These are phyloP conservation scores for Rhodosporidiobolus odoratus DNA, from an alignment of 768 basidiomycete genomes.

Conservation along the genomic window DNA sequence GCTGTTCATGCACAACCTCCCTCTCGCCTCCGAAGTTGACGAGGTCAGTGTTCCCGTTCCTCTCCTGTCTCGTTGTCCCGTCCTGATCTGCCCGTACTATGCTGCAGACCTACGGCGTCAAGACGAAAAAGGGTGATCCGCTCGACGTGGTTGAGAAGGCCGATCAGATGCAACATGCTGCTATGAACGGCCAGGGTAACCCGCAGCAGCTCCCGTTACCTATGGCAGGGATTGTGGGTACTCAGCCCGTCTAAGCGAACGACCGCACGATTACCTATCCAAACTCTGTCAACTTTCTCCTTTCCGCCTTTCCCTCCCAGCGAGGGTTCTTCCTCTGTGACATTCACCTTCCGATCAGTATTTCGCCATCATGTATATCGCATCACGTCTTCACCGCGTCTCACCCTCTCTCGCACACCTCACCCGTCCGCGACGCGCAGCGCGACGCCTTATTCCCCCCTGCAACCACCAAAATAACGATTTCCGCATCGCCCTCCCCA, in stretches of 20 bases:
- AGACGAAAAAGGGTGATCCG: not conserved
- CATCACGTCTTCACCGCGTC: not conserved
- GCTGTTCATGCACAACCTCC: conserved; percentile 44
- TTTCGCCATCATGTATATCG: not conserved
- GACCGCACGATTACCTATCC: too few species aligned
- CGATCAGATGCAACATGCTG: not conserved
- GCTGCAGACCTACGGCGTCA: conserved; percentile 4
- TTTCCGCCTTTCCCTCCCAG: too few species aligned
- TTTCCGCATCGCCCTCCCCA: not conserved
- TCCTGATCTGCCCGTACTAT: not conserved
- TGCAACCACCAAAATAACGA: not conserved
- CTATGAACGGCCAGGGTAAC: not conserved
- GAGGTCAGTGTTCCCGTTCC: conserved; percentile 7
- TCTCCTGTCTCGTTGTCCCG: not conserved
- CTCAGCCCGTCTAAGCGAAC: not conserved
- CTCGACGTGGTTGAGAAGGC: not conserved
- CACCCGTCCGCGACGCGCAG: not conserved
- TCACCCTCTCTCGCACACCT: not conserved
- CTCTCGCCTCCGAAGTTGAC: conserved; percentile 44
- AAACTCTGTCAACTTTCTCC: not conserved
- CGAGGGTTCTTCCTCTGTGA: too few species aligned
- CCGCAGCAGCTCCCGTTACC: not conserved
- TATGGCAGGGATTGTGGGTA: not conserved
- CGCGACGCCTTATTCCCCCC: not conserved
- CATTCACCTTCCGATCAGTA: not conserved